Conservation (phyloP, 176 grass and related monocot species). For the Paspalum notatum region DNA sequence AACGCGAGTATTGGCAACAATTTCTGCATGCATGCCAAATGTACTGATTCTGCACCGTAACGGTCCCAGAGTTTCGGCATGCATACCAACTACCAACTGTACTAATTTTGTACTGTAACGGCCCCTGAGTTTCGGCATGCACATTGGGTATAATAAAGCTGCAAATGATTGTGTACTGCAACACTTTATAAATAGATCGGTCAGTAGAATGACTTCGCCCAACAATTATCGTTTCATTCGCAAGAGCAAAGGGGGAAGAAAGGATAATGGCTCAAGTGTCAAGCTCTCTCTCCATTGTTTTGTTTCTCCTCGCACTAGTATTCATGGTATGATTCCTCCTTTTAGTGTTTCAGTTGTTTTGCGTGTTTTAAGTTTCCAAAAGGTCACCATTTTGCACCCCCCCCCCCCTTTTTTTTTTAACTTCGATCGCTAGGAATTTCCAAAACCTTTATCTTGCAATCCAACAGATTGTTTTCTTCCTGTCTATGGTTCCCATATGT, state of each 20-base stretch:
- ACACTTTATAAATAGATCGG: conserved; percentile 3
- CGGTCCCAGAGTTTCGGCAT: not conserved
- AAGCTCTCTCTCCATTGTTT: not conserved
- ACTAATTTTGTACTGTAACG: not conserved
- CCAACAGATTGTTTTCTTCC: not conserved
- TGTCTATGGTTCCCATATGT: not conserved
- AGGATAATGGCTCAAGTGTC: conserved; percentile 28
- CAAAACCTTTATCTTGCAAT: not conserved
- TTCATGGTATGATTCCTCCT: conserved; percentile 26
- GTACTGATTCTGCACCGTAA: not conserved
- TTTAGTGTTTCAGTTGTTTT: not conserved
- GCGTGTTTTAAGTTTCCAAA: not conserved
- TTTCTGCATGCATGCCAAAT: not conserved
- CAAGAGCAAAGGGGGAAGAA: not conserved
- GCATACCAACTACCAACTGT: not conserved
- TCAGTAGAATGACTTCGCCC: not conserved
- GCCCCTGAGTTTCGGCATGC: not conserved
- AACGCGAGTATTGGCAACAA: not conserved
- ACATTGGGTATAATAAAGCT: not conserved
- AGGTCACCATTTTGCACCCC: not conserved
- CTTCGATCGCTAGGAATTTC: not conserved
- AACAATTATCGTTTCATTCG: not conserved
- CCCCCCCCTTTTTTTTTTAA: too few species aligned
- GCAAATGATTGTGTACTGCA: not conserved
- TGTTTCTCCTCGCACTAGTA: conserved; percentile 21